phyloP scores from a whole-genome alignment of 345 rosid species.

The Linum usitatissimum region DNA sequence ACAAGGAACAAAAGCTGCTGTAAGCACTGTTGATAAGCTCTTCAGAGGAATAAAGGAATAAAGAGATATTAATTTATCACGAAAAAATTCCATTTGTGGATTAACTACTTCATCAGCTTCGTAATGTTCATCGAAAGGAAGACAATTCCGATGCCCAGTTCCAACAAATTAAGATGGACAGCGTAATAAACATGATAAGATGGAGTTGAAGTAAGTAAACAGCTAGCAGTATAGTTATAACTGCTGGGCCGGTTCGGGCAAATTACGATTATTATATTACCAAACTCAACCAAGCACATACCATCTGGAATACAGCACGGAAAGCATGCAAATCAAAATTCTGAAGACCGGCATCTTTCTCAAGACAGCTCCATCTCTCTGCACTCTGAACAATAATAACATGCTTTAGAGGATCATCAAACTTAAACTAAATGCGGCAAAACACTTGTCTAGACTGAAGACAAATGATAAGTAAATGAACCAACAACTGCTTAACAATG shows the following conservation, averaged over 20 bases:
- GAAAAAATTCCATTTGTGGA: too few relatives aligned
- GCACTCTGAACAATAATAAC: slow-evolving; percentile 53
- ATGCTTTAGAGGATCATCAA: background rate
- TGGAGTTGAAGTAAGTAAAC: background rate
- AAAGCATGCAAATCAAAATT: slow-evolving; percentile 85
- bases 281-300: slow-evolving; percentile 14
- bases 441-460: background rate
- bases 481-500: background rate
- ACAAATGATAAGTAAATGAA: background rate
- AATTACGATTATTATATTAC: too few relatives aligned
- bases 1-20: slow-evolving; percentile 16
- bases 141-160: too few relatives aligned
- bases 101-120: too few relatives aligned
- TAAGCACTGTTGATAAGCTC: background rate
- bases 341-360: slow-evolving; percentile 59
- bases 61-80: too few relatives aligned
- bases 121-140: too few relatives aligned
- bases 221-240: too few relatives aligned
- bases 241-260: too few relatives aligned
- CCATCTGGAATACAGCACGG: slow-evolving; percentile 93
- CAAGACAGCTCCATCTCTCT: slow-evolving; percentile 74
- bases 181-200: background rate
- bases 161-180: too few relatives aligned
- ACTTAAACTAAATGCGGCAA: background rate
- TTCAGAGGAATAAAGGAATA: too few relatives aligned